Evolutionary conservation across 345 rosid genomes (phyloP), one percentile per base, ranked within the genome.

Genomic region (Geranium rotundifolium): DNA sequence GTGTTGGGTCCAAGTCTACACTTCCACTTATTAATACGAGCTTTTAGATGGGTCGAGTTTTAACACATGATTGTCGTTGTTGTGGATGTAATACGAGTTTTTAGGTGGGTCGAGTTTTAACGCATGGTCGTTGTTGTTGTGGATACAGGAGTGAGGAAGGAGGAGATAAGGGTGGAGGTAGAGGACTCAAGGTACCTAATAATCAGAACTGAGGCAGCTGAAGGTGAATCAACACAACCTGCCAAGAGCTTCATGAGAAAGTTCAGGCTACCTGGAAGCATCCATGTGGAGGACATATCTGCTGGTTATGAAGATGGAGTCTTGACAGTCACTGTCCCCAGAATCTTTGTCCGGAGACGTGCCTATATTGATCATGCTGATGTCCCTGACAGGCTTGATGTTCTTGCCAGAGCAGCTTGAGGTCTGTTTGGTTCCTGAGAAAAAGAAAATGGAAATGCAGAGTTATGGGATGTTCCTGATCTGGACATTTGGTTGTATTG

Each of bases 341-440:
- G 86, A 71, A 17, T 60, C 66, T 62, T 69, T 29, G 60, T 56
- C 65, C 62, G 83, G 56, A 80, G 75, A 41, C 73, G 80, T 19
- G 68, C 78, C 73, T 68, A 69, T 60, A 76, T 82, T 64, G 84
- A 85, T n/a, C 88, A 82, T 10, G 67, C 72, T 15, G 82, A 77
- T 67, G 58, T 84, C 56, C 84, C 86, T 16, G 74, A 77, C 12
- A 82, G 61, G 18, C 76, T 81, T 54, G 77, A 82, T 65, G 75
- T 79, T 65, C 82, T 81, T 73, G 97, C 97, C 8, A 85, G 87
- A 75, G 97, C 97, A 69, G 95, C 97, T 75, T 87, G 79, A 79
- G 6, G 29, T 18, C 58, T 18, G 52, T 67, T 69, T 34, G 56
- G 50, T 41, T 12, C 50, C 9, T 5, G 50, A 9, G 50, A 41